A percentile compares a stretch with the other conserved stretches of the same genome.
These are phyloP conservation scores for Recurvomyces mirabilis DNA, from an alignment of 495 filamentous ascomycete genomes.

Conservation along the genomic window DNA sequence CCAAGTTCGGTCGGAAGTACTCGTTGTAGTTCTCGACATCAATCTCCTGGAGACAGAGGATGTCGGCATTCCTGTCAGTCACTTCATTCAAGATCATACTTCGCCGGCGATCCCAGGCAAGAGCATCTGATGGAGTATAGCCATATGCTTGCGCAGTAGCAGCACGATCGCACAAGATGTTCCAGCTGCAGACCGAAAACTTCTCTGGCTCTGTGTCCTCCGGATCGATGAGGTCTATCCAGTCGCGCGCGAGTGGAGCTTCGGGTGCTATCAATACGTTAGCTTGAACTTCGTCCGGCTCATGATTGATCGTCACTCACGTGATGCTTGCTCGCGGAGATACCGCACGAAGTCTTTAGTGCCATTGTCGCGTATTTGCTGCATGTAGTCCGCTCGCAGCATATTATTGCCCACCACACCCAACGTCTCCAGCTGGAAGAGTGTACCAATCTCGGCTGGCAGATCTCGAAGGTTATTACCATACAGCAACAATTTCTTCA, in stretches of 20 bases:
- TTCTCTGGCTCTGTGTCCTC: constrained; percentile 22
- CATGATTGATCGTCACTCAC: constrained; percentile 39
- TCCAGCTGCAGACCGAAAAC: constrained; percentile 79
- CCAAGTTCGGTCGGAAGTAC: constrained; percentile 72
- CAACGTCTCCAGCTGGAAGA: constrained; percentile 75
- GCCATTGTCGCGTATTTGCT: constrained; percentile 61
- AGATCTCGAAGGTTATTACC: constrained; percentile 77
- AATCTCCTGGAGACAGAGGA: constrained; percentile 87
- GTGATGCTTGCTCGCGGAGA: constrained; percentile 69
- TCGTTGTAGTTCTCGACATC: constrained; percentile 82
- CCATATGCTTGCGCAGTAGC: constrained; percentile 76
- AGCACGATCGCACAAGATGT: constrained; percentile 86
- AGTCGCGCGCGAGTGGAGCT: constrained; percentile 64
- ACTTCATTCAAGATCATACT: constrained; percentile 73
- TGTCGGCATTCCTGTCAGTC: constrained; percentile 67
- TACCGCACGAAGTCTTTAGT: constrained; percentile 73
- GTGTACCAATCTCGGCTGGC: constrained; percentile 74
- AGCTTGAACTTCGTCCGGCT: not conserved
- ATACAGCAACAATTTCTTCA: constrained; percentile 69
- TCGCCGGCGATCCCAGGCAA: constrained; percentile 77
- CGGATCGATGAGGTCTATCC: constrained; percentile 53
- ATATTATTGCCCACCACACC: constrained; percentile 84
- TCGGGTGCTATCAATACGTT: constrained; percentile 42
- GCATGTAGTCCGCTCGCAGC: constrained; percentile 49
- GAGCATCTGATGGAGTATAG: constrained; percentile 65